phyloP scores from a whole-genome alignment of 371 early-diverging fungal genomes.

The Rhizopus delemar region DNA sequence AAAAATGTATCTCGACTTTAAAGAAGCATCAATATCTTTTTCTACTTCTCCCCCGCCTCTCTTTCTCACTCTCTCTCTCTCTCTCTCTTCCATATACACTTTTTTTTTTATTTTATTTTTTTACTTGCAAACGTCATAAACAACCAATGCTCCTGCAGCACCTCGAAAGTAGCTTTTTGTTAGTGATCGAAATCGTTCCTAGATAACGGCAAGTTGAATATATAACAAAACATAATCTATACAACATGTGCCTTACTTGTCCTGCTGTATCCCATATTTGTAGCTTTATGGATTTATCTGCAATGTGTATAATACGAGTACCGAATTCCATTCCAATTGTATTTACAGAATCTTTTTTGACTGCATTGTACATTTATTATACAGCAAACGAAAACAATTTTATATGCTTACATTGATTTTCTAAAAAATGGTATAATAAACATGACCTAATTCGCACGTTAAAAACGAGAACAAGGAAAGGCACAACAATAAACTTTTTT shows the following conservation, averaged over 20 bases:
- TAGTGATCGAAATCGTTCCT: conserved; percentile 83
- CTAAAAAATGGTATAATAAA: conserved; percentile 66
- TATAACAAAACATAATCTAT: neutral
- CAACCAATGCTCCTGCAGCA: conserved; percentile 69
- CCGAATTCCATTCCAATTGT: conserved; percentile 77
- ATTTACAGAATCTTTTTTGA: conserved; percentile 63
- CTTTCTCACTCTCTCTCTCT: neutral
- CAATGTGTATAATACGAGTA: conserved; percentile 66
- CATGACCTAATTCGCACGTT: conserved; percentile 51
- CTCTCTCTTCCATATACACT: neutral
- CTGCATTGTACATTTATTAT: conserved; percentile 20
- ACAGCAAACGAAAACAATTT: neutral
- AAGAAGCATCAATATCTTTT: neutral
- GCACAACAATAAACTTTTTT: conserved; percentile 3
- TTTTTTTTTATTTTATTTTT: neutral
- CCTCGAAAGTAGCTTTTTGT: conserved; percentile 75
- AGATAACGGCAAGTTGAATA: conserved; percentile 4
- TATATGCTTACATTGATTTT: conserved; percentile 58
- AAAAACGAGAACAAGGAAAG: neutral
- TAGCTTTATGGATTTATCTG: conserved; percentile 66
- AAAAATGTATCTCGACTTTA: conserved; percentile 59
- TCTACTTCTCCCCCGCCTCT: neutral
- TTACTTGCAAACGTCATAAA: conserved; percentile 71
- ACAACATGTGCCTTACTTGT: conserved; percentile 46
- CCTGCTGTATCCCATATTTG: conserved; percentile 92